phyloP scores from a whole-genome alignment of 805 yeast genomes.

The Candida sphagnicola region DNA sequence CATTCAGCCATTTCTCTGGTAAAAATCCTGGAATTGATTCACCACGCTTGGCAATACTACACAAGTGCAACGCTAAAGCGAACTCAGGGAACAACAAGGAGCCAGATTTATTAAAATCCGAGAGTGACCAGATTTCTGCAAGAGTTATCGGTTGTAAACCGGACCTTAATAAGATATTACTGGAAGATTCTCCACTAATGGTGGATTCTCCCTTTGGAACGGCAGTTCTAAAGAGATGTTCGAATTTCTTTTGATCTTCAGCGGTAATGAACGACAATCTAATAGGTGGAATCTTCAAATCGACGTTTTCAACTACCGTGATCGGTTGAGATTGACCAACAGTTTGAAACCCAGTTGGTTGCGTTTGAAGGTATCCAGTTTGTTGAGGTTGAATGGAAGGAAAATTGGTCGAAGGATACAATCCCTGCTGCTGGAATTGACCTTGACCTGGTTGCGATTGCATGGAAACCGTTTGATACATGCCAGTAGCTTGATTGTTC shows the following conservation, averaged over 20 bases:
- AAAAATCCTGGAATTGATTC: conserved; percentile 69
- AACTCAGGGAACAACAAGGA: conserved; percentile 88
- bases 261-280: conserved; percentile 82
- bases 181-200: conserved; percentile 68
- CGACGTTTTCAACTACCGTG: conserved; percentile 49
- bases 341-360: conserved; percentile 44
- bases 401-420: conserved; percentile 9
- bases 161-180: conserved; percentile 75
- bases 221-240: conserved; percentile 74
- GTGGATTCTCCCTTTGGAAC: conserved; percentile 69
- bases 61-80: conserved; percentile 85
- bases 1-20: conserved; percentile 72
- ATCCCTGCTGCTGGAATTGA: conserved; percentile 14
- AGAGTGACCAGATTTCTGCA: conserved; percentile 84
- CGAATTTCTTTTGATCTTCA: conserved; percentile 83
- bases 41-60: conserved; percentile 73
- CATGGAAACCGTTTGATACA: conserved; percentile 16
- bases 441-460: conserved; percentile 12
- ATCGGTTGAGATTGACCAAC: conserved; percentile 20
- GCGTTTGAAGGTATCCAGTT: conserved; percentile 36
- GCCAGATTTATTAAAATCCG: conserved; percentile 89
- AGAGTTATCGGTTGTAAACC: conserved; percentile 69
- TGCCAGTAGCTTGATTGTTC: conserved; percentile 23
- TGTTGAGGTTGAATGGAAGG: conserved; percentile 25
- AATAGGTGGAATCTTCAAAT: conserved; percentile 65